A percentile compares a stretch with the other conserved stretches of the same genome.
Evolutionary conservation across 202 grass and related monocot genomes (phyloP).

Genomic region (Cymbopogon flexuosus): DNA sequence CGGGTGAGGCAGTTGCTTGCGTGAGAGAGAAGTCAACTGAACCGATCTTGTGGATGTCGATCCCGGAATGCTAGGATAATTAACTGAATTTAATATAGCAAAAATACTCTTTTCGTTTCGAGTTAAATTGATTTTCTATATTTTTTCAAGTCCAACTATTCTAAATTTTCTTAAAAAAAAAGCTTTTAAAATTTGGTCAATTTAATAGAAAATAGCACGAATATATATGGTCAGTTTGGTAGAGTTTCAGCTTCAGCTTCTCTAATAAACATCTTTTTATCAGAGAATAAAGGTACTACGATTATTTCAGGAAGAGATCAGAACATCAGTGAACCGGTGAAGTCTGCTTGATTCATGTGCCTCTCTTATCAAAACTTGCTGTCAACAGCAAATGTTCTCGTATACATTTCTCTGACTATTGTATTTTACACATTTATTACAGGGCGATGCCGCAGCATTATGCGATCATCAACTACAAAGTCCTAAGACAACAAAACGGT

Average conservation of each 20-base stretch:
- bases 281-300: no score
- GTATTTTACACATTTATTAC: slow-evolving; percentile 35
- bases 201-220: no score
- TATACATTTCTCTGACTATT: slow-evolving; percentile 32
- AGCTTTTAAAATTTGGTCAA: no score
- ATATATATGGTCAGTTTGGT: no score
- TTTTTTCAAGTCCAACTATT: no score
- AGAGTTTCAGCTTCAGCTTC: no score
- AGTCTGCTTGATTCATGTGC: neutral
- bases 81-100: no score
- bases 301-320: neutral
- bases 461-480: slow-evolving; percentile 14
- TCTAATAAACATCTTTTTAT: no score
- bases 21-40: neutral
- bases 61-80: neutral
- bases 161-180: no score
- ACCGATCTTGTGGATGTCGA: neutral
- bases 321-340: neutral
- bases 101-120: no score
- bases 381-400: slow-evolving; percentile 10
- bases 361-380: slow-evolving; percentile 22
- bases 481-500: slow-evolving; percentile 36
- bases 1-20: neutral
- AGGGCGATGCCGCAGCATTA: slow-evolving; percentile 15
- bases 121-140: no score